These are phyloP conservation scores for Phaseolus coccineus DNA, from an alignment of 331 rosid genomes.

Conservation along the genomic window DNA sequence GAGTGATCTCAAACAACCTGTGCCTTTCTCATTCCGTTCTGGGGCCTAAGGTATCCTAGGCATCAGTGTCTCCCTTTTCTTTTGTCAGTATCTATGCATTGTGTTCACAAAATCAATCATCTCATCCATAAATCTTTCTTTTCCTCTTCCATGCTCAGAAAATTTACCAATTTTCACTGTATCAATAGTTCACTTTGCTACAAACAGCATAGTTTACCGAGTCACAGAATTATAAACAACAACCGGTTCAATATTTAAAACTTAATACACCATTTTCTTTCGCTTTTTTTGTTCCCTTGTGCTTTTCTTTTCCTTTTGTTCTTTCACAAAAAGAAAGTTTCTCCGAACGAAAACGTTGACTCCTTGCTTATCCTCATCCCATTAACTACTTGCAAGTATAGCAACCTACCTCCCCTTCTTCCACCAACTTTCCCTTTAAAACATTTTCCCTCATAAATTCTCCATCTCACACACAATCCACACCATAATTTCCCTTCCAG, in stretches of 20 bases:
- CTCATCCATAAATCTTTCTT: background rate
- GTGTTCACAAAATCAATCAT: constrained; percentile 1
- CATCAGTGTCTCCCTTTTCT: constrained; percentile 16
- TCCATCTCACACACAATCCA: background rate
- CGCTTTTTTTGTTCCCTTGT: background rate
- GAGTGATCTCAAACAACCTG: background rate
- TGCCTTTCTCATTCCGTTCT: constrained; percentile 12
- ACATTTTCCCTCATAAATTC: background rate
- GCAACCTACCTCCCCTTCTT: constrained; percentile 2
- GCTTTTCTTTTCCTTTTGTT: constrained; percentile 7
- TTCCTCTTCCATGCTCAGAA: too few relatives aligned
- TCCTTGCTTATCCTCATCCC: constrained; percentile 23
- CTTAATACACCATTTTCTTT: background rate
- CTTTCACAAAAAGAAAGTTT: constrained; percentile 17
- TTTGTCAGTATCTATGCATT: constrained; percentile 22
- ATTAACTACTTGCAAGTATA: constrained; percentile 14
- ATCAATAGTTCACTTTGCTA: background rate
- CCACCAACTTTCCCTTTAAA: constrained; percentile 18
- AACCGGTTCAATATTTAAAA: background rate
- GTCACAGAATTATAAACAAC: background rate
- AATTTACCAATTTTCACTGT: background rate
- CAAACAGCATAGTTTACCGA: background rate
- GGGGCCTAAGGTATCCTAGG: constrained; percentile 44
- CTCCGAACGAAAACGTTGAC: constrained; percentile 46
- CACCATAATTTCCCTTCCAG: background rate